Percentiles rank a stretch among this genome's conserved stretches.
Evolutionary conservation across 1,284 basidiomycete genomes (phyloP).

Genomic region (Mycena citricolor): DNA sequence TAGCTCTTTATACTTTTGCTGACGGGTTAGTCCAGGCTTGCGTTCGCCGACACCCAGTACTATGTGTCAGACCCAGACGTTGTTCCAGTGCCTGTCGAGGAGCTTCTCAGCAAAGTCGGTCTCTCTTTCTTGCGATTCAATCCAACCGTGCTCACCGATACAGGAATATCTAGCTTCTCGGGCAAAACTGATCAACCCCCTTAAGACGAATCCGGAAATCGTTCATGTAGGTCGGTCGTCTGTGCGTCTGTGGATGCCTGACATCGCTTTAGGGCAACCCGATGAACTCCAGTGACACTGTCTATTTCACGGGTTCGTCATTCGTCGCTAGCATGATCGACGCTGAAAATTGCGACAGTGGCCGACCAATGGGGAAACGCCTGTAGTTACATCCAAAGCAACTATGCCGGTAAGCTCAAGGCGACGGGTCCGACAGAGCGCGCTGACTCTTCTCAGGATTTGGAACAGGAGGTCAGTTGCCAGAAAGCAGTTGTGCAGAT

Average conservation of each 20-base stretch:
- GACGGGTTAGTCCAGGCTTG: conserved; percentile 48
- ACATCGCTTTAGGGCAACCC: conserved; percentile 65
- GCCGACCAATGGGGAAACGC: conserved; percentile 90
- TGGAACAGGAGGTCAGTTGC: conserved; percentile 64
- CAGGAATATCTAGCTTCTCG: conserved; percentile 81
- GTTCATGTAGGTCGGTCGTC: conserved; percentile 67
- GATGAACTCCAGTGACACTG: conserved; percentile 83
- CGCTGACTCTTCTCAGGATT: conserved; percentile 55
- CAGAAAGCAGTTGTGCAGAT: no score
- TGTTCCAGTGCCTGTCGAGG: conserved; percentile 69
- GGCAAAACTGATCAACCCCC: conserved; percentile 78
- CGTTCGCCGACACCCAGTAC: conserved; percentile 81
- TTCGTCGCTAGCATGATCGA: conserved; percentile 2
- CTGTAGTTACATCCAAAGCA: conserved; percentile 93
- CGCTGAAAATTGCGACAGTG: conserved; percentile 41
- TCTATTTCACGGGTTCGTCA: conserved; percentile 81
- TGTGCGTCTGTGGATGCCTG: no score
- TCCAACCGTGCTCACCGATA: conserved; percentile 2
- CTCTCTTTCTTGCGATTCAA: conserved; percentile 5
- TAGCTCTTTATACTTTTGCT: neutral
- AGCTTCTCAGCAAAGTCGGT: conserved; percentile 76
- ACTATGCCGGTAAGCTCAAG: conserved; percentile 69
- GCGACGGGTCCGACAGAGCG: no score
- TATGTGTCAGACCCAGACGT: conserved; percentile 88
- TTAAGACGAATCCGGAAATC: conserved; percentile 63